Conservation (phyloP, 2,329 filamentous ascomycete species). For the Fusarium sp. region DNA sequence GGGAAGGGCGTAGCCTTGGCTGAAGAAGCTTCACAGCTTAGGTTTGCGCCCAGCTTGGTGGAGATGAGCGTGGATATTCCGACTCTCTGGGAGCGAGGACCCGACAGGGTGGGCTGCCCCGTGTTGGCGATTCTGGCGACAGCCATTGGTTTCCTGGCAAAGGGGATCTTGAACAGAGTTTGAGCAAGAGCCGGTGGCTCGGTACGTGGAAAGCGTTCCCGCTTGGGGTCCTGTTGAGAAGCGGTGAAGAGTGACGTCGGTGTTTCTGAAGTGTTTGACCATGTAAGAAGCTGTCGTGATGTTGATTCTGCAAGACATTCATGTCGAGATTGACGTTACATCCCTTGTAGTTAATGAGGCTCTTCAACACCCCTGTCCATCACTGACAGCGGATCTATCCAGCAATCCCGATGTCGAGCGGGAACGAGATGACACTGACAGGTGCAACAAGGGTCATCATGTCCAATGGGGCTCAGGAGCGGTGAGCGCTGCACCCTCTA, state of each 20-base stretch:
- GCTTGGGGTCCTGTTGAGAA: not conserved
- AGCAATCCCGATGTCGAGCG: slow-evolving; percentile 16
- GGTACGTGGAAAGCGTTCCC: slow-evolving; percentile 26
- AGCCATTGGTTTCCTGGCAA: slow-evolving; percentile 34
- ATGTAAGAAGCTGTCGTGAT: not conserved
- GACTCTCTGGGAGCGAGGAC: slow-evolving; percentile 24
- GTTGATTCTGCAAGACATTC: not conserved
- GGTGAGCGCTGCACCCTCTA: slow-evolving; percentile 18
- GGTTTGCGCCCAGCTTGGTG: slow-evolving; percentile 26
- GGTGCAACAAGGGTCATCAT: slow-evolving; percentile 29
- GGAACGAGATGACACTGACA: slow-evolving; percentile 30
- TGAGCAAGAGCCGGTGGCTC: slow-evolving; percentile 34
- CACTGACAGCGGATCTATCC: slow-evolving; percentile 45
- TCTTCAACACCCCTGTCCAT: slow-evolving; percentile 26
- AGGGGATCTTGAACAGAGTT: slow-evolving; percentile 32
- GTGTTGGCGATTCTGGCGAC: slow-evolving; percentile 16
- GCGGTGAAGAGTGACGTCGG: slow-evolving; percentile 20
- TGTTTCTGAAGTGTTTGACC: not conserved
- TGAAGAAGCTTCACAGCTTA: slow-evolving; percentile 10
- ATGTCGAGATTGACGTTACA: not conserved
- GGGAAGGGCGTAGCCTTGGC: slow-evolving; percentile 28
- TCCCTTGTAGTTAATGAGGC: slow-evolving; percentile 28
- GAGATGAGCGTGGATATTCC: slow-evolving; percentile 24
- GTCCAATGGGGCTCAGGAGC: slow-evolving; percentile 22
- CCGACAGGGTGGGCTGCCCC: slow-evolving; percentile 24